Conservation (phyloP, 2,329 filamentous ascomycete species). For the Aspergillus unguis region DNA sequence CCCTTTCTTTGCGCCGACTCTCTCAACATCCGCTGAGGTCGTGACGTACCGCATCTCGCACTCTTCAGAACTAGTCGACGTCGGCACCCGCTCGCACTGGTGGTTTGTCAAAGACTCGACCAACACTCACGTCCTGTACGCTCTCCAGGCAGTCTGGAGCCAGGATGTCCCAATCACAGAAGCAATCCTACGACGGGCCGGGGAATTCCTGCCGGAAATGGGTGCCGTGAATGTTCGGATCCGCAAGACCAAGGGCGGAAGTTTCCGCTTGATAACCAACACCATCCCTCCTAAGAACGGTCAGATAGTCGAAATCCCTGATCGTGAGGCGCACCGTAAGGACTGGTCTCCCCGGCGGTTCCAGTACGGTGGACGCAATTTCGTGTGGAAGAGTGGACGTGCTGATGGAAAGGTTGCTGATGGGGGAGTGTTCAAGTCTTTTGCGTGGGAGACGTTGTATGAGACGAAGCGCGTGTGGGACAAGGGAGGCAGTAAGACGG, state of each 20-base stretch:
- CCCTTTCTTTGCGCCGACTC: constrained; percentile 2
- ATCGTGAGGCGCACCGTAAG: constrained; percentile 12
- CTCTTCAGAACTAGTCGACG: constrained; percentile 15
- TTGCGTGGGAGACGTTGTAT: constrained; percentile 17
- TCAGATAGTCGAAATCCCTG: constrained; percentile 13
- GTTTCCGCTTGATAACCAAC: constrained; percentile 13
- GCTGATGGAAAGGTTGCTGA: constrained; percentile 7
- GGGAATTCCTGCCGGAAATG: constrained; percentile 17
- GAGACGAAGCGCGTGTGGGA: constrained; percentile 20
- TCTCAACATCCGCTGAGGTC: neutral
- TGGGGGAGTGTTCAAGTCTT: constrained; percentile 11
- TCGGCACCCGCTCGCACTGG: constrained; percentile 17
- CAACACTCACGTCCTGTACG: constrained; percentile 17
- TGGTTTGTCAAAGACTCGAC: constrained; percentile 19
- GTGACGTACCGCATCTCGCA: constrained; percentile 18
- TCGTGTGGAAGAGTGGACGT: constrained; percentile 16
- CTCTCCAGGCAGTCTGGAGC: constrained; percentile 17
- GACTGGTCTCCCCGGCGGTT: constrained; percentile 19
- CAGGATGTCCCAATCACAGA: constrained; percentile 15
- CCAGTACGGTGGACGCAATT: constrained; percentile 17
- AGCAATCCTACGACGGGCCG: constrained; percentile 16
- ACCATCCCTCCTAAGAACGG: constrained; percentile 14
- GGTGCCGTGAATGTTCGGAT: constrained; percentile 14
- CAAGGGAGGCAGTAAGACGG: constrained; percentile 14
- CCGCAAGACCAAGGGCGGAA: constrained; percentile 14